Evolutionary conservation across 768 basidiomycete species (phyloP), one percentile per base, ranked within the genome.

Genomic region (Kwoniella dendrophila): DNA sequence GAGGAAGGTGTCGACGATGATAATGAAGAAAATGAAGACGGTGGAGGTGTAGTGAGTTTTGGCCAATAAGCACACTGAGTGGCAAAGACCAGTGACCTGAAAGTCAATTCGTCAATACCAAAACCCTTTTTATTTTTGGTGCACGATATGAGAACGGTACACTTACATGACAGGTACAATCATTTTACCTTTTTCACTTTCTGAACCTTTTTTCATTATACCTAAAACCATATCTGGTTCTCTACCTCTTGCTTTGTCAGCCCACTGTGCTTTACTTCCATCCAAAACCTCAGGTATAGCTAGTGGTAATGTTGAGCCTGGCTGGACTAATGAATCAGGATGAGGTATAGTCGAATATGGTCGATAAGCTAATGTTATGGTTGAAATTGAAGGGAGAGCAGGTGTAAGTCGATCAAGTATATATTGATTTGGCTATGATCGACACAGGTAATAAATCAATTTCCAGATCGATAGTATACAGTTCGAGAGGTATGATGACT

Each of bases 11-110:
- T 22, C 24, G 53, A 41, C 20, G 36, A 54, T 4, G 41, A 41
- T 11, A 24, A 44, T 44, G 27, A 41, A 16, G 36, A 36, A 20
- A 41, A 56, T 4, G 54, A 56, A 16, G 54, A 44, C 0, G 29
- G 10, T 2, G 55, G 38, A 5, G 49, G 55, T 10, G 12, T 29
- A 27, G 43, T 52, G 38, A 63, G 49, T 12, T 44, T 36, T 1
- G 60, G 61, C 59, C 62, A 68, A 50, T 60, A 54, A 14, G 59
- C 52, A 36, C 67, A 68, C 20, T 64, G 67, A 16, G 58, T 48
- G 38, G 67, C 58, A 29, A 59, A 68, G 1, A 68, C 67, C 22
- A 63, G n/a, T 16, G 52, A 62, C 34, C 60, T 62, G 34, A 2
- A 22, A 3, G n/a, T 5, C 20, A 1, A 26, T 5, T 29, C 26